Percentiles rank a stretch among this genome's conserved stretches.
These are phyloP conservation scores for Gossypium raimondii DNA, from an alignment of 345 rosid species.

Conservation along the genomic window DNA sequence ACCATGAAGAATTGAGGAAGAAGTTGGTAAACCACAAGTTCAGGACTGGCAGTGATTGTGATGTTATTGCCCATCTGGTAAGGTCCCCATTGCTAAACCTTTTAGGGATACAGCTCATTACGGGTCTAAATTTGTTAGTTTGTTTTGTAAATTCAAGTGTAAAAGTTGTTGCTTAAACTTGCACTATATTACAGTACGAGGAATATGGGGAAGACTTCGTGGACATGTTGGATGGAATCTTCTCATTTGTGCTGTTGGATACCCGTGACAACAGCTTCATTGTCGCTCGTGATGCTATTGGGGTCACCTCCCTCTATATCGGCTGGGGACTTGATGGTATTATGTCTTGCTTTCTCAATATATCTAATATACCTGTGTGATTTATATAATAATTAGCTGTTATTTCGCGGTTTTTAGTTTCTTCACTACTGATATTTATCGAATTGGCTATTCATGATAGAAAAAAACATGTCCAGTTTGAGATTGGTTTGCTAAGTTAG, in stretches of 20 bases:
- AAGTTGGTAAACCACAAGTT: conserved; percentile 64
- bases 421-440: background rate
- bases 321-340: conserved; percentile 95
- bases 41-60: conserved; percentile 33
- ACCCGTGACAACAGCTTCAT: conserved; percentile 76
- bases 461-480: too few species aligned
- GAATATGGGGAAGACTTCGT: conserved; percentile 80
- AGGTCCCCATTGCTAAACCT: background rate
- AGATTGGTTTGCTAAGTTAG: background rate
- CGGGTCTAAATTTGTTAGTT: background rate
- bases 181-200: conserved; percentile 48
- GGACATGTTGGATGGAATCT: conserved; percentile 90
- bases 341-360: too few species aligned
- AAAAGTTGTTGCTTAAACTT: background rate
- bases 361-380: too few species aligned
- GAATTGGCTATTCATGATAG: too few species aligned
- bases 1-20: conserved; percentile 71
- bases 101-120: background rate
- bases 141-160: background rate
- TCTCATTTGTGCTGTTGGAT: conserved; percentile 86
- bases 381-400: too few species aligned
- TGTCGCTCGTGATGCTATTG: conserved; percentile 88
- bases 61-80: conserved; percentile 73
- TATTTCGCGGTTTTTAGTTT: background rate
- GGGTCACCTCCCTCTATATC: conserved; percentile 84